Conservation (phyloP, 129 eudicot species). For the Apium graveolens region DNA sequence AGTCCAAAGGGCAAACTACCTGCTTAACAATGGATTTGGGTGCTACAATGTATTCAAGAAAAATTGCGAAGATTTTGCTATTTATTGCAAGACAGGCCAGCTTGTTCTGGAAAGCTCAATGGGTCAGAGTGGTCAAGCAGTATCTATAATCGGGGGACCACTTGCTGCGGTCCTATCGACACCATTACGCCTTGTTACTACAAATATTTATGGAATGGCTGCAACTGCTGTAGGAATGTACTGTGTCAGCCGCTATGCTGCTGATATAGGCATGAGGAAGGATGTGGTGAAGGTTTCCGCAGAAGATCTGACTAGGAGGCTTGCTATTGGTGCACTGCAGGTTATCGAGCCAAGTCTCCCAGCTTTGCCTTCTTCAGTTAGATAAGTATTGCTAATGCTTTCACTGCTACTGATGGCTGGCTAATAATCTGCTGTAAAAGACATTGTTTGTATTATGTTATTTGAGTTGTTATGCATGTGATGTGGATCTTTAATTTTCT, state of each 20-base stretch:
- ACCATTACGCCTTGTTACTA: conserved; percentile 58
- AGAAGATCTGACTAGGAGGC: conserved; percentile 33
- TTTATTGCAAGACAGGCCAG: conserved; percentile 85
- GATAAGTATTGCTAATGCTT: conserved; percentile 10
- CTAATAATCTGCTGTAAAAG: not conserved
- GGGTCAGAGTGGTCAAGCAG: conserved; percentile 95
- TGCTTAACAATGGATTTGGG: conserved; percentile 74
- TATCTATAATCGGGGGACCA: conserved; percentile 77
- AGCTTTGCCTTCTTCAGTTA: conserved; percentile 30
- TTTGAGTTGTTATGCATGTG: not conserved
- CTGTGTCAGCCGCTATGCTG: conserved; percentile 84
- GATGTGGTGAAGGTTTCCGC: conserved; percentile 66
- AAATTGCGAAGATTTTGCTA: conserved; percentile 81
- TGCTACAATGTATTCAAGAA: conserved; percentile 77
- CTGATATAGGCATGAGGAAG: conserved; percentile 82
- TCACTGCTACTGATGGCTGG: not conserved
- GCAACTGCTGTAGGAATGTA: conserved; percentile 72
- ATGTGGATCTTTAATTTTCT: not conserved
- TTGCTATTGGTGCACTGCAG: conserved; percentile 34
- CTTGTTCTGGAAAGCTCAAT: conserved; percentile 60
- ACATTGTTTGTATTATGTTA: not conserved
- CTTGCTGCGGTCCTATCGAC: conserved; percentile 73
- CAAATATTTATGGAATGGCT: conserved; percentile 75
- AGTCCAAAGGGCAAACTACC: conserved; percentile 63
- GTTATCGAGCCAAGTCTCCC: conserved; percentile 39